Evolutionary conservation across 202 grass and related monocot species (phyloP).

Genomic region (Panicum virgatum): DNA sequence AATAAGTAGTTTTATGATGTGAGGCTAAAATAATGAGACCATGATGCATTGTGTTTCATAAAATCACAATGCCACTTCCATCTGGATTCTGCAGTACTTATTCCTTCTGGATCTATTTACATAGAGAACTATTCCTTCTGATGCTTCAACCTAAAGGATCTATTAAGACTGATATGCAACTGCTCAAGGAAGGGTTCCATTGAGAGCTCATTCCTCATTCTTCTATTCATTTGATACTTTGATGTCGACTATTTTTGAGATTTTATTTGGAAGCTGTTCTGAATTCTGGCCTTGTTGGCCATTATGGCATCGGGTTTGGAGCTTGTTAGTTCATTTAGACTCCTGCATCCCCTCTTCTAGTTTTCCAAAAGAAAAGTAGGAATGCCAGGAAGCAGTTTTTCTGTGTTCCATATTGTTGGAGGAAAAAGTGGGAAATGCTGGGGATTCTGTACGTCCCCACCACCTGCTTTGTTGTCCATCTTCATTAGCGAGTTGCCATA

Average conservation of each 20-base stretch:
- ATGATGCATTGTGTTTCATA: slow-evolving; percentile 3
- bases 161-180: not conserved
- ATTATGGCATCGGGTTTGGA: not conserved
- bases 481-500: not conserved
- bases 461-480: not conserved
- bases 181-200: not conserved
- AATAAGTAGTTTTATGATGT: not conserved
- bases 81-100: not conserved
- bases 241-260: not conserved
- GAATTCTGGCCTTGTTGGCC: not conserved
- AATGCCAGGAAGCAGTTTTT: not conserved
- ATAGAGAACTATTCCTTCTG: not conserved
- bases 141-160: not conserved
- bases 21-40: not conserved
- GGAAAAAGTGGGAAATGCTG: not conserved
- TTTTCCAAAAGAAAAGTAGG: not conserved
- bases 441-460: not conserved
- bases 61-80: not conserved
- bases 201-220: not conserved
- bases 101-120: slow-evolving; percentile 33
- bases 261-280: not conserved
- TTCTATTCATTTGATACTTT: slow-evolving; percentile 9
- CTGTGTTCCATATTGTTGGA: not conserved
- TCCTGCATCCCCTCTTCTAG: not conserved
- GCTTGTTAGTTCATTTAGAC: not conserved